Conservation (phyloP, 139 green algal genomes). For the Chlamydomonas sphaeroides region DNA sequence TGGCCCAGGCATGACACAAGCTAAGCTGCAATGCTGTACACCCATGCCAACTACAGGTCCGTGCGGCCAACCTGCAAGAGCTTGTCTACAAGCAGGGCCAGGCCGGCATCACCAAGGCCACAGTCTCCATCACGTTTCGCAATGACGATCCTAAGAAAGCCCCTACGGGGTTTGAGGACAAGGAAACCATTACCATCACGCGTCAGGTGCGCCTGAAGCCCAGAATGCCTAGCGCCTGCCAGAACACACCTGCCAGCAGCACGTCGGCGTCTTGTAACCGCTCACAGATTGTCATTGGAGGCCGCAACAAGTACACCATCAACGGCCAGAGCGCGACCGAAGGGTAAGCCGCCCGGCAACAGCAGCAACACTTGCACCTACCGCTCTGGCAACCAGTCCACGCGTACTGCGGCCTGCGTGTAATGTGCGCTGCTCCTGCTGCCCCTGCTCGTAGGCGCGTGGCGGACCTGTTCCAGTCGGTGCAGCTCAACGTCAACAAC, state of each 20-base stretch:
- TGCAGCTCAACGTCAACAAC: constrained; percentile 99
- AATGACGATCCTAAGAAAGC: constrained; percentile 85
- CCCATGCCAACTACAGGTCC: constrained; percentile 92
- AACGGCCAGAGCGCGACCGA: constrained; percentile 94
- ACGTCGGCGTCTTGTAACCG: no score
- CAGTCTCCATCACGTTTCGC: constrained; percentile 97
- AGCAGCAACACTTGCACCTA: background rate
- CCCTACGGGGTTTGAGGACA: constrained; percentile 93
- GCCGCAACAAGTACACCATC: constrained; percentile 98
- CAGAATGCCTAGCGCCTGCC: no score
- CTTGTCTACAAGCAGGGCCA: constrained; percentile 99
- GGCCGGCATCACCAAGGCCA: constrained; percentile 96
- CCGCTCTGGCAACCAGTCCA: background rate
- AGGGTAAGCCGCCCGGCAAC: no score
- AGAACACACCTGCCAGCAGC: no score
- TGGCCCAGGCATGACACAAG: no score
- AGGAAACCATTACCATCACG: constrained; percentile 94
- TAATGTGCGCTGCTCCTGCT: no score
- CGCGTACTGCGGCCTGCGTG: no score
- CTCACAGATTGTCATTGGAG: constrained; percentile 87
- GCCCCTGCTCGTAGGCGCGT: constrained; percentile 76
- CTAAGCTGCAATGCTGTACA: no score
- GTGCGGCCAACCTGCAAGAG: constrained; percentile 93
- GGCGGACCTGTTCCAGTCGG: constrained; percentile 97
- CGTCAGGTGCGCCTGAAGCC: constrained; percentile 87